Base-by-base conservation (phyloP, 1,284 basidiomycete species). In the Agaricales sp. region DNA sequence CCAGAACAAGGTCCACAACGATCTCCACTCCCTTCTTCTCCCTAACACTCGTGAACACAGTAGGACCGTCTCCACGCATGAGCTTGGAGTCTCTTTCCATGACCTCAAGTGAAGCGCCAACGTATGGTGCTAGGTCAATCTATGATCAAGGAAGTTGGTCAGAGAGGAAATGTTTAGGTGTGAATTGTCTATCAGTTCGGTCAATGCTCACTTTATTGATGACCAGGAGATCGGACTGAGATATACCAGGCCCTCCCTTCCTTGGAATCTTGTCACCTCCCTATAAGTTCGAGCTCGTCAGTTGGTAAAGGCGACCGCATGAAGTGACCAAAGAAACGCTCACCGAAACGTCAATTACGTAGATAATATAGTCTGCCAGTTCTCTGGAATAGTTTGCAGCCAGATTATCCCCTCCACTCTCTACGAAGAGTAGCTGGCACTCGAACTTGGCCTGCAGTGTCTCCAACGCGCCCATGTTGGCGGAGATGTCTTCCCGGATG, bases 181-280 rank as follows among this genome's bases (percentile, higher is more conserved):
- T n/a, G n/a, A n/a, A n/a, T n/a, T 26, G 21, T 20, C 13, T 13
- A 44, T 18, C n/a, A n/a, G n/a, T n/a, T n/a, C n/a, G n/a, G n/a
- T 38, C 23, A 30, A 21, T 18, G 53, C 67, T 52, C 44, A 85
- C 92, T 76, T 97, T 97, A 75, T 99, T 99, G 59, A 99, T 82
- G 21, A 99, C 82, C 46, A 99, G 71, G 25, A 99, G 72, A 68
- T 99, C 95, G 2, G 92, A 94, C 63, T 95, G 88, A 1, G 91
- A 92, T 57, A 97, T 95, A 12, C 95, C 95, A 1, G 95, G 95
- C 1, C 95, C 95, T 3, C 96, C 95, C 70, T 99, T 99, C 24
- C 95, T 76, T 8, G 95, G 95, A 54, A 99, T 95, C 68, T 99
- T 99, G 69, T 99, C 96, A 0, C 95, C 95, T 21, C 95, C 95